Conservation (phyloP, 1,284 basidiomycete genomes). For the Coniferiporia weirii region DNA sequence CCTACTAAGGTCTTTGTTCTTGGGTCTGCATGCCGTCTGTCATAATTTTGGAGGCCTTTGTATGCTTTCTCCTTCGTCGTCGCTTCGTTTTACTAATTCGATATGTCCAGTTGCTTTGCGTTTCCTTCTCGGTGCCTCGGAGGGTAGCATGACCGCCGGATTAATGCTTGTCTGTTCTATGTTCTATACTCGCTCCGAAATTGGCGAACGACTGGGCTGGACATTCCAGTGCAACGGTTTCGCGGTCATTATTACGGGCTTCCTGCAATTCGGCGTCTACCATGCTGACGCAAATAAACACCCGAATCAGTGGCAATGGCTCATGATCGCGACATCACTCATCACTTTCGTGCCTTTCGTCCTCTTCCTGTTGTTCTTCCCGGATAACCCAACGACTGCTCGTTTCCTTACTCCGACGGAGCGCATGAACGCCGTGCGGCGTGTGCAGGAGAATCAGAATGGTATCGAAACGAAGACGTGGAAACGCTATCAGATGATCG, state of each 20-base stretch:
- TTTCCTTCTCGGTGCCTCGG: slow-evolving; percentile 30
- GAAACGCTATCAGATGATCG: slow-evolving; percentile 25
- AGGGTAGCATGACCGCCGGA: slow-evolving; percentile 27
- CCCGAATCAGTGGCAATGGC: slow-evolving; percentile 27
- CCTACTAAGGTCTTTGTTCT: slow-evolving; percentile 11
- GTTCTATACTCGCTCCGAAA: slow-evolving; percentile 30
- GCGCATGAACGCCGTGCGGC: slow-evolving; percentile 27
- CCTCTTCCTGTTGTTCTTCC: slow-evolving; percentile 24
- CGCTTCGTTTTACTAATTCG: not conserved
- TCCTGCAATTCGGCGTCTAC: slow-evolving; percentile 30
- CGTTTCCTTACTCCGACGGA: slow-evolving; percentile 27
- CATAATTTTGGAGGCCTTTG: slow-evolving; percentile 18
- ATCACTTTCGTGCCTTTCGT: slow-evolving; percentile 24
- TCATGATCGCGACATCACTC: slow-evolving; percentile 28
- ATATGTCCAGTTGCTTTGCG: slow-evolving; percentile 26
- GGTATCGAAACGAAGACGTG: slow-evolving; percentile 26
- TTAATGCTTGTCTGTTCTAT: slow-evolving; percentile 29
- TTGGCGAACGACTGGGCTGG: slow-evolving; percentile 28
- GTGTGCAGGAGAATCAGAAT: slow-evolving; percentile 23
- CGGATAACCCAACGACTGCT: slow-evolving; percentile 26
- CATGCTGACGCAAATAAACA: slow-evolving; percentile 22
- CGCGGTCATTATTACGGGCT: slow-evolving; percentile 28
- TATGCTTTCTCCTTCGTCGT: not conserved
- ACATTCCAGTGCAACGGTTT: slow-evolving; percentile 29
- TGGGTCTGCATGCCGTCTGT: slow-evolving; percentile 18